phyloP scores from a whole-genome alignment of 805 yeast genomes.

The Teunomyces atbi region DNA sequence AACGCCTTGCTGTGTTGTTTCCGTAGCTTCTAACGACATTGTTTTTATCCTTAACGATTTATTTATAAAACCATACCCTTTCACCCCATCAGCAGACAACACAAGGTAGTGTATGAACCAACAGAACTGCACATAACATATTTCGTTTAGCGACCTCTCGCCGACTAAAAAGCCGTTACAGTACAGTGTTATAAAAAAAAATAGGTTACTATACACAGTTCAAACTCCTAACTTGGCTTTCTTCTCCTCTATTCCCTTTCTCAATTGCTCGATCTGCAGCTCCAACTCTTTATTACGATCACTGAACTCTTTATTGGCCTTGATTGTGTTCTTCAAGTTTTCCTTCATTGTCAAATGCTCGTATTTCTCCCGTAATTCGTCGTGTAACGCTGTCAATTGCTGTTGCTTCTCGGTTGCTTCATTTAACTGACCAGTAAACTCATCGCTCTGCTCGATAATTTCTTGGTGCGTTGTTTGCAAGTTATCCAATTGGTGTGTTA shows the following conservation, averaged over 20 bases:
- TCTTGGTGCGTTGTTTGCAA: constrained; percentile 36
- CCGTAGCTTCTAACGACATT: constrained; percentile 2
- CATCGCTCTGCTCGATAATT: constrained; percentile 32
- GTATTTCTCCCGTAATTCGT: constrained; percentile 11
- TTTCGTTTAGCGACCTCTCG: no score
- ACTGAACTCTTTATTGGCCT: constrained; percentile 40
- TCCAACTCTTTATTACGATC: constrained; percentile 24
- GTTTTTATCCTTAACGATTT: background rate
- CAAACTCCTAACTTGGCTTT: constrained; percentile 20
- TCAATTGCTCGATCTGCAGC: constrained; percentile 28
- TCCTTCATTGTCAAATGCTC: constrained; percentile 19
- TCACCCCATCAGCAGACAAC: background rate
- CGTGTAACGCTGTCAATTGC: constrained; percentile 5
- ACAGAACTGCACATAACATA: background rate
- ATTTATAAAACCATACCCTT: no score
- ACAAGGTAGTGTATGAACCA: background rate
- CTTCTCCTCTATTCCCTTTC: constrained; percentile 25
- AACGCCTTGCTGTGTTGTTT: constrained; percentile 17
- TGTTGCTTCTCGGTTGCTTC: constrained; percentile 9
- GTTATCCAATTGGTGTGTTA: constrained; percentile 26
- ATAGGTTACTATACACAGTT: background rate
- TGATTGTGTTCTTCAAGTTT: constrained; percentile 17
- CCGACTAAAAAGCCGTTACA: no score
- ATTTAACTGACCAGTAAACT: constrained; percentile 16
- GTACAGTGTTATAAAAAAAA: background rate